Evolutionary conservation across 2,329 filamentous ascomycete genomes (phyloP).

Genomic region (Verticillium nubilum): DNA sequence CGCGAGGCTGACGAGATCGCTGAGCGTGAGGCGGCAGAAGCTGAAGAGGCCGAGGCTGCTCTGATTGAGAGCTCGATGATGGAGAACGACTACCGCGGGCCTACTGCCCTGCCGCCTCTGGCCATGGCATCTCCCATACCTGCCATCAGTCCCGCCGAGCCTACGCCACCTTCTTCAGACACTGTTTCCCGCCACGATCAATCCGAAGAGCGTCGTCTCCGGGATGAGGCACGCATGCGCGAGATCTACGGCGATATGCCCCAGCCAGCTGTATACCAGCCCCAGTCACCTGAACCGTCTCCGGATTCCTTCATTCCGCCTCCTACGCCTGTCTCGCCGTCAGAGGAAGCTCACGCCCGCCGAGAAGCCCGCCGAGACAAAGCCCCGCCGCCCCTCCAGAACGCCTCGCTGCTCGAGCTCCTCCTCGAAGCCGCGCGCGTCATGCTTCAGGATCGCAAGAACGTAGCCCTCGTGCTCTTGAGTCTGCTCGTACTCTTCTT

Average conservation of each 20-base stretch:
- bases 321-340: slow-evolving; percentile 14
- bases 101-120: background rate
- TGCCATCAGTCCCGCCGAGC: slow-evolving; percentile 1
- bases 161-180: slow-evolving; percentile 3
- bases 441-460: slow-evolving; percentile 52
- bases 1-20: slow-evolving; percentile 1
- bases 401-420: slow-evolving; percentile 47
- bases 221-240: slow-evolving; percentile 45
- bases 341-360: slow-evolving; percentile 22
- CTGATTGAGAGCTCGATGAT: background rate
- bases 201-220: slow-evolving; percentile 28
- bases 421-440: slow-evolving; percentile 49
- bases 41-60: background rate
- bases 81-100: background rate
- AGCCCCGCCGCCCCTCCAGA: slow-evolving; percentile 18
- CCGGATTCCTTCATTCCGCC: background rate
- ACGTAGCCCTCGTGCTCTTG: slow-evolving; percentile 50
- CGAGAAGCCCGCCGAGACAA: slow-evolving; percentile 19
- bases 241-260: slow-evolving; percentile 46
- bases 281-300: slow-evolving; percentile 5
- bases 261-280: slow-evolving; percentile 1
- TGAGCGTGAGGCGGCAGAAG: background rate
- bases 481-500: slow-evolving; percentile 48
- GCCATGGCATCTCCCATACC: background rate
- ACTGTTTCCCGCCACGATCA: slow-evolving; percentile 11